A percentile compares a stretch with the other conserved stretches of the same genome.
Evolutionary conservation across 306 rosid genomes (phyloP).

Genomic region (Casuarina cunninghamiana): DNA sequence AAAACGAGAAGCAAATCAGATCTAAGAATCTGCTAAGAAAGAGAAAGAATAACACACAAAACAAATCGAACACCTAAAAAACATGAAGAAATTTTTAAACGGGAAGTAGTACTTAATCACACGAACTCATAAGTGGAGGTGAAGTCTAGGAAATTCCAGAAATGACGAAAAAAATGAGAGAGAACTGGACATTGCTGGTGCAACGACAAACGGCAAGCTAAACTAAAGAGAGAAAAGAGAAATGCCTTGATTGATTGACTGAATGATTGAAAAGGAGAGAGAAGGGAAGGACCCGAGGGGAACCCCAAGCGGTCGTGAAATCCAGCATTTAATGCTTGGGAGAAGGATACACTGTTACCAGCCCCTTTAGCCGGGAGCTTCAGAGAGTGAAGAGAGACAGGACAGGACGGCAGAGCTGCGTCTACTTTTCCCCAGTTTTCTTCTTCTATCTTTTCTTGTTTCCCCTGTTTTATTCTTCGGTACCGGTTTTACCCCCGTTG

Average conservation of each 20-base stretch:
- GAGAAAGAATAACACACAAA: conserved; percentile 8
- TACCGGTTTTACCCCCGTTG: no score
- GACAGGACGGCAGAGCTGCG: neutral
- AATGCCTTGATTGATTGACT: neutral
- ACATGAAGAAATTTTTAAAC: neutral
- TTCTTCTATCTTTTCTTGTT: neutral
- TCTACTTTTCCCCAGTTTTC: neutral
- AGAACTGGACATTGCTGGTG: no score
- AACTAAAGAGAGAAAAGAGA: neutral
- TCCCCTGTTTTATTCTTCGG: no score
- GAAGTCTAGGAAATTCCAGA: neutral
- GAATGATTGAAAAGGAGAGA: neutral
- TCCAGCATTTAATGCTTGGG: conserved; percentile 27
- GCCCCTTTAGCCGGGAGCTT: neutral
- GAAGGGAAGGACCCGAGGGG: neutral
- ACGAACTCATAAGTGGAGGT: neutral
- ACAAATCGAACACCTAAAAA: neutral
- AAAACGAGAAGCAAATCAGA: conserved; percentile 24
- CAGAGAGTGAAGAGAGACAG: neutral
- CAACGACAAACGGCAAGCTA: neutral
- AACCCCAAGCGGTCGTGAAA: neutral
- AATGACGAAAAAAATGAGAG: neutral
- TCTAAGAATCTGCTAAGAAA: conserved; percentile 21
- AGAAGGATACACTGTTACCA: conserved; percentile 1
- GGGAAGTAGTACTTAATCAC: neutral